Conservation (phyloP, 2,329 filamentous ascomycete genomes). For the Beauveria medogensis region DNA sequence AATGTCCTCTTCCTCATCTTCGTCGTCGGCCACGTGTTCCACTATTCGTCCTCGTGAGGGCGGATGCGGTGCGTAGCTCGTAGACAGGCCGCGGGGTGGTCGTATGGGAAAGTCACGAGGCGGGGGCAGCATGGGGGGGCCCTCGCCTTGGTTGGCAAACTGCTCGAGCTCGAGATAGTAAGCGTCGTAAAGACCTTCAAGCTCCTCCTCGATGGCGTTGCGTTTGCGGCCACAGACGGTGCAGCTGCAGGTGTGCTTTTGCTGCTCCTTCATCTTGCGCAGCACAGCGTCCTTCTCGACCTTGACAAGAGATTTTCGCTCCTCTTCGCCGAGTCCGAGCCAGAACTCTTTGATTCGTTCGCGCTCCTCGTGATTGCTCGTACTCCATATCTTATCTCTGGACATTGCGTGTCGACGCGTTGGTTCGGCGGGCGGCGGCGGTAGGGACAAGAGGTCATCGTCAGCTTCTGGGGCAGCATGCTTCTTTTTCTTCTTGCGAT, state of each 20-base stretch:
- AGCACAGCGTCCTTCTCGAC: constrained; percentile 97
- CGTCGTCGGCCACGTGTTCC: constrained; percentile 52
- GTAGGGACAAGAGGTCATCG: constrained; percentile 12
- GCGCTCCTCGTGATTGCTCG: constrained; percentile 84
- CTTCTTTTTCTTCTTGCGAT: constrained; percentile 64
- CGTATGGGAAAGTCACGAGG: constrained; percentile 55
- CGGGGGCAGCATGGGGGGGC: constrained; percentile 42
- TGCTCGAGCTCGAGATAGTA: constrained; percentile 98
- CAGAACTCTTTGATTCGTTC: constrained; percentile 98
- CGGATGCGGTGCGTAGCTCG: constrained; percentile 55
- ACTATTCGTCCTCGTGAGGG: constrained; percentile 69
- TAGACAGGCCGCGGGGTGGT: constrained; percentile 49
- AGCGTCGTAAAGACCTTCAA: constrained; percentile 94
- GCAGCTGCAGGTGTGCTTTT: constrained; percentile 98
- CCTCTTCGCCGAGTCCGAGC: constrained; percentile 87
- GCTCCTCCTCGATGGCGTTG: constrained; percentile 93
- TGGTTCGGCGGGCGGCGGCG: constrained; percentile 20
- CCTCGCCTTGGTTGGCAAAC: constrained; percentile 79
- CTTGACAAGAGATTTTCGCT: constrained; percentile 90
- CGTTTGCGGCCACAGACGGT: constrained; percentile 94
- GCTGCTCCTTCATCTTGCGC: constrained; percentile 99
- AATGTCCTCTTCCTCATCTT: constrained; percentile 44
- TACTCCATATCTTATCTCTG: constrained; percentile 95
- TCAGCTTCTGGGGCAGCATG: constrained; percentile 19
- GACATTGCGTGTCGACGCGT: constrained; percentile 40